Conservation (phyloP, 148 eudicot species). For the Fagopyrum esculentum region DNA sequence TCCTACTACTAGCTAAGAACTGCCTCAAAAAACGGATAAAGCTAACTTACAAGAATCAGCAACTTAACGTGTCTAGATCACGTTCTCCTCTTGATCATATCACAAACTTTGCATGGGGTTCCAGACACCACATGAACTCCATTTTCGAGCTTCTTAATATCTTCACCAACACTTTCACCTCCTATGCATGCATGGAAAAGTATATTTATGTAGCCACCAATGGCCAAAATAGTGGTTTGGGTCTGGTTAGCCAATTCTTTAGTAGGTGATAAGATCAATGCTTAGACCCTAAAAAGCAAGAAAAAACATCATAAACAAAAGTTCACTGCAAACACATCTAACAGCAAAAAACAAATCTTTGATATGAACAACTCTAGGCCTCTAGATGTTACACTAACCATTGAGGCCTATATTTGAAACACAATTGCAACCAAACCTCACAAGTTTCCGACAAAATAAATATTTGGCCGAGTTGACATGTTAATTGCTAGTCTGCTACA, state of each 20-base stretch:
- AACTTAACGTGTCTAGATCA: slow-evolving; percentile 74
- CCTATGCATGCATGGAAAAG: slow-evolving; percentile 94
- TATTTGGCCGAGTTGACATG: no score
- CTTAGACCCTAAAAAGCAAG: slow-evolving; percentile 59
- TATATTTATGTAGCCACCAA: slow-evolving; percentile 66
- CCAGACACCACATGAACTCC: slow-evolving; percentile 98
- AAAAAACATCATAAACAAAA: neutral
- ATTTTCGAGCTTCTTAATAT: slow-evolving; percentile 72
- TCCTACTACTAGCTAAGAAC: neutral
- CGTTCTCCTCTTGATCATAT: slow-evolving; percentile 94
- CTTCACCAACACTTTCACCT: slow-evolving; percentile 95
- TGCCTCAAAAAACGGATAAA: neutral
- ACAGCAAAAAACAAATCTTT: neutral
- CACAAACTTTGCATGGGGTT: slow-evolving; percentile 94
- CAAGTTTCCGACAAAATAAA: neutral
- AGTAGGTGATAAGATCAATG: slow-evolving; percentile 86
- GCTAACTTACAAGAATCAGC: slow-evolving; percentile 65
- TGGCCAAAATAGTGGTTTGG: slow-evolving; percentile 66
- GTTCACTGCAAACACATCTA: neutral
- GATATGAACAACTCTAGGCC: no score
- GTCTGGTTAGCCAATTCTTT: slow-evolving; percentile 90
- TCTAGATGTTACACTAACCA: no score
- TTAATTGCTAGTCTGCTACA: no score
- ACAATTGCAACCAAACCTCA: neutral
- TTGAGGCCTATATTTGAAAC: neutral